Evolutionary conservation across 495 filamentous ascomycete genomes (phyloP), one percentile per base, ranked within the genome.

Genomic region (Aspergillus steynii): DNA sequence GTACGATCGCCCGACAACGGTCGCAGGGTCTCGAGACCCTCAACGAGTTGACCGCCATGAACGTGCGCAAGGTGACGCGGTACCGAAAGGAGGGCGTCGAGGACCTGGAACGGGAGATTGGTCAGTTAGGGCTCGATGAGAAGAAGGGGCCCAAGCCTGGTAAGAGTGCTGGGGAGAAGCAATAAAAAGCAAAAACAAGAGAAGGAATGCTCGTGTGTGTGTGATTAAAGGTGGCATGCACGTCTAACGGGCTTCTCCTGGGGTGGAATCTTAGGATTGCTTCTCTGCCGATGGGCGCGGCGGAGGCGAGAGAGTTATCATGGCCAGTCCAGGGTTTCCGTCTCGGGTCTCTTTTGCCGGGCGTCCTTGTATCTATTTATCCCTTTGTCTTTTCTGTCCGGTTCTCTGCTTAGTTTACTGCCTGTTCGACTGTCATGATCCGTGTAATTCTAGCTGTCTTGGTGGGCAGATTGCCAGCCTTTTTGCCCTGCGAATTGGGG

Each of bases 1-100:
- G 85, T 51, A 86, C 90, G 0, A 78, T 99, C 0, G 90, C 88
- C 45, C 81, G 82, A 47, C 79, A 88, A 65, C 78, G 87, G 34
- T 71, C 67, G 12, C 66, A 84, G 54, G 75, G 76, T 3, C 61
- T 80, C 1, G 66, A 88, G 47, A 71, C 73, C 4, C 74, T 90
- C 59, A 88, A 85, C 60, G 82, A 90, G 3, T 73, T 95, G 47
- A 97, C 94, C 31, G 75, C 77, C 34, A 81, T 76, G 74, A 97
- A 98, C 75, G 84, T 94, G 26, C 69, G 72, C 58, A 98, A 99
- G 76, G 91, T 96, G n/a, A 96, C 92, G 53, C 76, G 78, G 66
- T 98, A 82, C 77, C 81, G 95, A 56, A 70, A 80, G 62, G 71
- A 83, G 58, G 94, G 94, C 27, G 75, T 89, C 68, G 68, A 79